Conservation (phyloP, 1,139 yeast species). For the Protomyces pachydermus region DNA sequence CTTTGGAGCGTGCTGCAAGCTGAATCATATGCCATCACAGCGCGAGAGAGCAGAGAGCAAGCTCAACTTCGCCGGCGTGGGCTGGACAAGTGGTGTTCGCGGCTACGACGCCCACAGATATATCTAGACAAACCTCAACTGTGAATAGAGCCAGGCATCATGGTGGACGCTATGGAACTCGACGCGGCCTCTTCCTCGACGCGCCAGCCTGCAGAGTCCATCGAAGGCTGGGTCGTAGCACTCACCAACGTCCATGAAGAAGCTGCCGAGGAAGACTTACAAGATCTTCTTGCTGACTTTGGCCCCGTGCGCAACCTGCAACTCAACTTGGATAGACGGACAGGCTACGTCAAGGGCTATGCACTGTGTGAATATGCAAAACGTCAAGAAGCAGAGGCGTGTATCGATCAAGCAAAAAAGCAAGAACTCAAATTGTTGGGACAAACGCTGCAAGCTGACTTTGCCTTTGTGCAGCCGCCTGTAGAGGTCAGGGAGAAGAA, state of each 20-base stretch:
- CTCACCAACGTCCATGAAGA: conserved; percentile 47
- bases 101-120: no score
- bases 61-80: no score
- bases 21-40: no score
- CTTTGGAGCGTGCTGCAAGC: no score
- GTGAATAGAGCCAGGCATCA: background rate
- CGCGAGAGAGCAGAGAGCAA: no score
- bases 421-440: conserved; percentile 41
- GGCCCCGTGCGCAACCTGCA: conserved; percentile 44
- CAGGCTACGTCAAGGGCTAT: conserved; percentile 47
- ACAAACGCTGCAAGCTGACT: conserved; percentile 39
- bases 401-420: conserved; percentile 37
- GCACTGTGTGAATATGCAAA: conserved; percentile 43
- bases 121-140: no score
- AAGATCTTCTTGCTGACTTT: conserved; percentile 44
- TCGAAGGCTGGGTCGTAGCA: conserved; percentile 47
- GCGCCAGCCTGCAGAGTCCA: conserved; percentile 24
- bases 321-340: conserved; percentile 45
- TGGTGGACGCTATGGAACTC: conserved; percentile 10
- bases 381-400: conserved; percentile 40
- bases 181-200: background rate
- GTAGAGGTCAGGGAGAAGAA: conserved; percentile 21
- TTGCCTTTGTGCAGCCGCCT: conserved; percentile 41
- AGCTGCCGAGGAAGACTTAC: conserved; percentile 46
- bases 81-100: no score